phyloP scores from a whole-genome alignment of 306 rosid genomes.

The Quercus gilva region DNA sequence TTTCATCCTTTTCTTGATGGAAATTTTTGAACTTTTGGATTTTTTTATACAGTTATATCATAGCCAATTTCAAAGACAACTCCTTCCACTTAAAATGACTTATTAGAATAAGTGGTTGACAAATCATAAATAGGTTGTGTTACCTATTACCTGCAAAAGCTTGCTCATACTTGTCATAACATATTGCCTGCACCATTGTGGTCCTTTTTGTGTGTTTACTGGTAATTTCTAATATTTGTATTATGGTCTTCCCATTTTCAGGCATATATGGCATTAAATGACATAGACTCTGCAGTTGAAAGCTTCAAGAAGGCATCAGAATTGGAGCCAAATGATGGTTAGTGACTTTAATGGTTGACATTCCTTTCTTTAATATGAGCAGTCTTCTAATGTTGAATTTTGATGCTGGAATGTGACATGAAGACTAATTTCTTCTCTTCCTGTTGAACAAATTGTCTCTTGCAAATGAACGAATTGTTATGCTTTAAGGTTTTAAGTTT shows the following conservation, averaged over 20 bases:
- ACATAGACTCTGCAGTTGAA: conserved; percentile 48
- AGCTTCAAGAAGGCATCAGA: conserved; percentile 51
- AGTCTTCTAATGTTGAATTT: neutral
- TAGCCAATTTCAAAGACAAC: neutral
- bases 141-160: neutral
- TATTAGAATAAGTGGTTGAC: neutral
- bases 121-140: neutral
- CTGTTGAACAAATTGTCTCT: neutral
- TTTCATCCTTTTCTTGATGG: neutral
- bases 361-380: neutral
- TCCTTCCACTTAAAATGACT: neutral
- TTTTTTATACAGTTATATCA: neutral
- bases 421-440: neutral
- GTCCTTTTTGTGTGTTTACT: neutral
- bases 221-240: conserved; percentile 10
- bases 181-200: no score
- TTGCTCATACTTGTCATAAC: no score
- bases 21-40: neutral
- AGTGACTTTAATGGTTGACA: conserved; percentile 12
- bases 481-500: neutral
- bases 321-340: conserved; percentile 62
- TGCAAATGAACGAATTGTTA: neutral
- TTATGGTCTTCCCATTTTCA: conserved; percentile 21
- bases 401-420: neutral
- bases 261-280: conserved; percentile 51